A percentile compares a stretch with the other conserved stretches of the same genome.
These are phyloP conservation scores for Xylogone sp. DNA, from an alignment of 2,329 filamentous ascomycete genomes.

Conservation along the genomic window DNA sequence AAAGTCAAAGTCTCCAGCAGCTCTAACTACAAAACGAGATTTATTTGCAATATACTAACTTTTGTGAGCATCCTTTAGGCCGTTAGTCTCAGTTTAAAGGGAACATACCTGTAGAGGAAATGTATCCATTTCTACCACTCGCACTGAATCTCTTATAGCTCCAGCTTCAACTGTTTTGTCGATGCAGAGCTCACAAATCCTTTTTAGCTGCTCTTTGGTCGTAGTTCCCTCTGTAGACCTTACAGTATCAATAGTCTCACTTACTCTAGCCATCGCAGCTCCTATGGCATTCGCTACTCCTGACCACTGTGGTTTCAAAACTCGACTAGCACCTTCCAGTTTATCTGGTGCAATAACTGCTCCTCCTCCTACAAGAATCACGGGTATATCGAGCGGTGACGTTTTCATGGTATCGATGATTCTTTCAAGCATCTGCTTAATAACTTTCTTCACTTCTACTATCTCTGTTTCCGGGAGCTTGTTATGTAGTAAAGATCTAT, in stretches of 20 bases:
- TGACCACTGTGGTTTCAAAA: constrained; percentile 45
- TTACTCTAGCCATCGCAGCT: constrained; percentile 39
- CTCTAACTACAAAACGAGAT: constrained; percentile 53
- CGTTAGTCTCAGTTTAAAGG: not conserved
- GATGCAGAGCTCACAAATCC: constrained; percentile 4
- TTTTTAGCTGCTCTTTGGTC: constrained; percentile 7
- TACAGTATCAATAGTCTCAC: constrained; percentile 26
- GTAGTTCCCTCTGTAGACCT: constrained; percentile 10
- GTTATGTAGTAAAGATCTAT: constrained; percentile 4
- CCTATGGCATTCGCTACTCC: constrained; percentile 56
- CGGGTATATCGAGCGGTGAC: constrained; percentile 43
- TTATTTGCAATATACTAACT: constrained; percentile 22
- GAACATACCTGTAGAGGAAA: constrained; percentile 11
- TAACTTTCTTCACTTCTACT: constrained; percentile 32
- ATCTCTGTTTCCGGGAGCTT: constrained; percentile 27
- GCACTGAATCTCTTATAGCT: constrained; percentile 9
- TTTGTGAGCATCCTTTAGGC: not conserved
- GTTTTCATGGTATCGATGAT: constrained; percentile 53
- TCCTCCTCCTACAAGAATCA: constrained; percentile 53
- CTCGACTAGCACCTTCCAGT: constrained; percentile 43
- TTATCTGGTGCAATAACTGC: constrained; percentile 44
- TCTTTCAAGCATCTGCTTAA: constrained; percentile 47
- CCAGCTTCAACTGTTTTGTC: constrained; percentile 10
- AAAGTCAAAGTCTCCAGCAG: constrained; percentile 55
- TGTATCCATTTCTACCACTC: constrained; percentile 15